Percentiles rank a stretch among this genome's conserved stretches.
These are phyloP conservation scores for Collybia mongolica DNA, from an alignment of 768 basidiomycete genomes.

Conservation along the genomic window DNA sequence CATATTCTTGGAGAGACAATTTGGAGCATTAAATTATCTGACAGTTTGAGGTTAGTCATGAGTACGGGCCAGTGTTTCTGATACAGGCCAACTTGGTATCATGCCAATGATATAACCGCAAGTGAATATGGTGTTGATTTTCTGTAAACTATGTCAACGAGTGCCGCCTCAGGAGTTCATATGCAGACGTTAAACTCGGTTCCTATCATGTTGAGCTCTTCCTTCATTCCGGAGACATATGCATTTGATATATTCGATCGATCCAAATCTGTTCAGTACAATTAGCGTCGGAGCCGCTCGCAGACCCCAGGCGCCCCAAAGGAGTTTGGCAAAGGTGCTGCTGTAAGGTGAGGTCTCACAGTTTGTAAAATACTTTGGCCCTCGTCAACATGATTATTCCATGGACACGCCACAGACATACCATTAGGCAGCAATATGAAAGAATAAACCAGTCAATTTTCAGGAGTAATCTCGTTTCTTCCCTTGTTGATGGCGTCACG, in stretches of 20 bases:
- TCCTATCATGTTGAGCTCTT: conserved; percentile 65
- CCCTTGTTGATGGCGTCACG: conserved; percentile 11
- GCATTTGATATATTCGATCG: conserved; percentile 71
- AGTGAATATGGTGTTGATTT: conserved; percentile 70
- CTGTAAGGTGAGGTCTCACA: conserved; percentile 31
- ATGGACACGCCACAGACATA: conserved; percentile 22
- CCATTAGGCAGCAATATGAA: conserved; percentile 72
- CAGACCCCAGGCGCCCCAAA: not conserved
- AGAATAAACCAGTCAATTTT: conserved; percentile 71
- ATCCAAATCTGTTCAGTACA: conserved; percentile 50
- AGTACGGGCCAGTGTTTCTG: not conserved
- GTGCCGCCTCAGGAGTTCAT: not conserved
- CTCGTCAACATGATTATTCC: conserved; percentile 4
- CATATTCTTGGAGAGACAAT: conserved; percentile 61
- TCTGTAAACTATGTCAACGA: conserved; percentile 28
- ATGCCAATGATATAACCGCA: conserved; percentile 77
- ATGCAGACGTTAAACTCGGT: conserved; percentile 56
- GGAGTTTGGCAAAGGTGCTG: conserved; percentile 4
- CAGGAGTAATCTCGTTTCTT: conserved; percentile 49
- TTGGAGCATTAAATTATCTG: conserved; percentile 69
- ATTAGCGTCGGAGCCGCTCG: not conserved
- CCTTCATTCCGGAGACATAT: conserved; percentile 78
- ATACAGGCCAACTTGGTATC: conserved; percentile 52
- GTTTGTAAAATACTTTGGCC: conserved; percentile 62
- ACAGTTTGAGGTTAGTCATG: conserved; percentile 6